Evolutionary conservation across 2,329 filamentous ascomycete genomes (phyloP), one percentile per base, ranked within the genome.

Genomic region (Leptographium procerum): DNA sequence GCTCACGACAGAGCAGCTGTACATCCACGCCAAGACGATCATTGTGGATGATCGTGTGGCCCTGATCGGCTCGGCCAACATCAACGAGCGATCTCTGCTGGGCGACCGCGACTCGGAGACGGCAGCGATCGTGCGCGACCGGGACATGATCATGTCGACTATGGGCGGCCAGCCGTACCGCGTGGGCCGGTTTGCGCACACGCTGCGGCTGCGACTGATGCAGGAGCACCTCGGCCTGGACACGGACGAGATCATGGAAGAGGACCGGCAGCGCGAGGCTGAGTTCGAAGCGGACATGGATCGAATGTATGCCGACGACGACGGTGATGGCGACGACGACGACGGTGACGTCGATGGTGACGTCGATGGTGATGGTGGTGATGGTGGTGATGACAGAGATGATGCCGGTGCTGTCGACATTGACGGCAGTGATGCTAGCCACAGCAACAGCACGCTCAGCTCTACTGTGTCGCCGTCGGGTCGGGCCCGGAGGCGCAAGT

Each of bases 11-110:
- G 94, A 99, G 70, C 94, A 97, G 72, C 81, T 99, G 13, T 99
- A 99, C 69, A 97, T 99, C 59, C 94, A 99, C 67, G 94, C 94
- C 61, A 99, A 99, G 73, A 88, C 88, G 64, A 97, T 97, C 78
- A 82, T 99, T 58, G 92, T 96, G 5, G 94, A 99, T 70, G 94
- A 99, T 67, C 84, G 92, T 36, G 84, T 94, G 59, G 92, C 87
- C 24, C 85, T 99, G 61, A 99, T 99, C 65, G 94, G 94, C 22
- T 97, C 92, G 52, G 94, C 94, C 57, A 99, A 99, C 69, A 97
- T 99, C 77, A 99, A 99, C 66, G 94, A 99, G 71, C 85, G 94
- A 52, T 97, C 92, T 8, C 91, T 97, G 90, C 72, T 96, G 61
- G 94, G 94, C 10, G 87, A 83, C 54, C 84, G 94, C 66, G 94